Conservation (phyloP, 2,329 filamentous ascomycete species). For the Neocucurbitaria cava region DNA sequence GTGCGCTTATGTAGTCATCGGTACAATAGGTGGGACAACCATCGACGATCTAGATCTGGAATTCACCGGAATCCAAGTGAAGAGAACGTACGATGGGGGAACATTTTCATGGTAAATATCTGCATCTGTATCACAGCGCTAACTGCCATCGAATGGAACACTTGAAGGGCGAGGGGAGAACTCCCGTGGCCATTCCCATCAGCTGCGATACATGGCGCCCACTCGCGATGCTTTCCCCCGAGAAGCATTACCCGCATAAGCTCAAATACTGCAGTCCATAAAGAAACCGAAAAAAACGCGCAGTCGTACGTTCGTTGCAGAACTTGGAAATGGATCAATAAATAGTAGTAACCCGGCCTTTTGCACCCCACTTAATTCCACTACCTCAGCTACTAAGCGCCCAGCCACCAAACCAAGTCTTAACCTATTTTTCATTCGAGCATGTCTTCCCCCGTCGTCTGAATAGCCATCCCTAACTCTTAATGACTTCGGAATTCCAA, state of each 20-base stretch:
- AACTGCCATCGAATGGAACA: not conserved
- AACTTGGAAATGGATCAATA: not conserved
- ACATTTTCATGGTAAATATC: too few relatives aligned
- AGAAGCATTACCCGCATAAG: not conserved
- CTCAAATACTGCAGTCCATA: not conserved
- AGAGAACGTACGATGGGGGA: not conserved
- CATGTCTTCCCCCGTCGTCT: not conserved
- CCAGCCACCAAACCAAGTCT: slow-evolving; percentile 7
- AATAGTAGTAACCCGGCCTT: not conserved
- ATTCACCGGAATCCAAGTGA: not conserved
- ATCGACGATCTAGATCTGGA: not conserved
- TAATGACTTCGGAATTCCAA: too few relatives aligned
- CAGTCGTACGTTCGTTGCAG: not conserved
- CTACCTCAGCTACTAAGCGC: slow-evolving; percentile 33
- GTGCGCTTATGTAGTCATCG: slow-evolving; percentile 1
- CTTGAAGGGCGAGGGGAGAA: not conserved
- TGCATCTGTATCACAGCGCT: not conserved
- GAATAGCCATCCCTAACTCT: not conserved
- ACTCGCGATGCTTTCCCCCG: too few relatives aligned
- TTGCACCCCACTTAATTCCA: slow-evolving; percentile 16
- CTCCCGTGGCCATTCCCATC: not conserved
- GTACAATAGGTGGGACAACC: not conserved
- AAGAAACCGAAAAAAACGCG: not conserved
- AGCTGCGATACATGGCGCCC: not conserved
- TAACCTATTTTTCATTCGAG: not conserved